These are phyloP conservation scores for Ophiostoma ulmi DNA, from an alignment of 2,329 filamentous ascomycete species.

Conservation along the genomic window DNA sequence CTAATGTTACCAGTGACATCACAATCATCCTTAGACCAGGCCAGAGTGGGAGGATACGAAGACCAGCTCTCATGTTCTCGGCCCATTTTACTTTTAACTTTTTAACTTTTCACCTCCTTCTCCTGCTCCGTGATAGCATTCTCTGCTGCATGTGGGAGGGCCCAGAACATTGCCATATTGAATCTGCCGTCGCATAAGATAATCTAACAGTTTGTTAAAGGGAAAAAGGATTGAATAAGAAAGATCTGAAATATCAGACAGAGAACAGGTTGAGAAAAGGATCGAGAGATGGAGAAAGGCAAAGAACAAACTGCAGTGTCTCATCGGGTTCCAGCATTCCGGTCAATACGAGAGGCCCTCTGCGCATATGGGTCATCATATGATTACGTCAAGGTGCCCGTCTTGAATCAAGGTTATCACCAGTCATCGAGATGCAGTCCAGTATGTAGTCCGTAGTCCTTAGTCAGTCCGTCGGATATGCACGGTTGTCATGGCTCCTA, in stretches of 20 bases:
- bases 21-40: slow-evolving; percentile 18
- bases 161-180: slow-evolving; percentile 1
- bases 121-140: background rate
- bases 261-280: background rate
- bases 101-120: no score
- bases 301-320: background rate
- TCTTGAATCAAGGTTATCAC: background rate
- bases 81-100: background rate
- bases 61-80: background rate
- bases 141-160: background rate
- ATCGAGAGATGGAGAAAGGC: background rate
- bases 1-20: slow-evolving; percentile 21
- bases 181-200: background rate
- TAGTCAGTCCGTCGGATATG: background rate
- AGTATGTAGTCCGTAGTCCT: no score
- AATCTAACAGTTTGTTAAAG: background rate
- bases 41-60: background rate
- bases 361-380: background rate
- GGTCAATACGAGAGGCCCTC: slow-evolving; percentile 5
- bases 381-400: background rate
- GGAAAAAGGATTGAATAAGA: background rate
- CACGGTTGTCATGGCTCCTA: background rate
- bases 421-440: background rate
- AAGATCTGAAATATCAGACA: background rate
- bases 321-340: slow-evolving; percentile 9